Evolutionary conservation across 129 eudicot genomes (phyloP), one percentile per base, ranked within the genome.

Genomic region (Heracleum sosnowskyi): DNA sequence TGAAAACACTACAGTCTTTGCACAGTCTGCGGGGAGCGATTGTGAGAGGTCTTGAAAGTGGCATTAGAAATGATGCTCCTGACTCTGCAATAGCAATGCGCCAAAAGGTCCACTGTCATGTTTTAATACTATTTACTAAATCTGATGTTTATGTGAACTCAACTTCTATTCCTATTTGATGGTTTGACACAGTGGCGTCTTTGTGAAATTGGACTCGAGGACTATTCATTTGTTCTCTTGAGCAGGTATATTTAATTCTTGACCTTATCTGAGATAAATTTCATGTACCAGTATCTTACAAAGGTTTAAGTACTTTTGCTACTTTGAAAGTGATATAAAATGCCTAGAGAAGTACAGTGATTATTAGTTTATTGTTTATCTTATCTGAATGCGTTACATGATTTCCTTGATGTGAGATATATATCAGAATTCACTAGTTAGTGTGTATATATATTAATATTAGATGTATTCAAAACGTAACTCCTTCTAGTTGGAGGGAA

Each of bases 61-160:
- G 98, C 44, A 85, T 95, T 35, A 91, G 98, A n/a, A 91, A 95
- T 78, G 98, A 95, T 78, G 97, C 98, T 70, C 88, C 96, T 79
- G 98, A 95, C 90, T 73, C 96, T 76, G 89, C 98, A 78, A 91
- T 91, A 76, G 98, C 98, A 76, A 90, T 91, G 96, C 98, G 98
- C 81, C 98, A 95, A 84, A 95, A 95, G 98, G 98, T 90, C 34
- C 11, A 18, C 28, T 22, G 2, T 55, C 13, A 29, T 44, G 64
- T 73, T 83, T 45, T 45, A 26, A 20, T 66, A 31, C 0, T 78
- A 41, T 22, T 39, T 60, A 49, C 9, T 40, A n/a, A 49, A 20
- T 76, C 36, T 71, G 13, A 29, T 33, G 29, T 33, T 10, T 60
- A 72, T 79, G 79, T 49, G 18, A 70, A 74, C 80, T 84, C 26